These are phyloP conservation scores for Apiospora kogelbergensis DNA, from an alignment of 2,329 filamentous ascomycete genomes.

Conservation along the genomic window DNA sequence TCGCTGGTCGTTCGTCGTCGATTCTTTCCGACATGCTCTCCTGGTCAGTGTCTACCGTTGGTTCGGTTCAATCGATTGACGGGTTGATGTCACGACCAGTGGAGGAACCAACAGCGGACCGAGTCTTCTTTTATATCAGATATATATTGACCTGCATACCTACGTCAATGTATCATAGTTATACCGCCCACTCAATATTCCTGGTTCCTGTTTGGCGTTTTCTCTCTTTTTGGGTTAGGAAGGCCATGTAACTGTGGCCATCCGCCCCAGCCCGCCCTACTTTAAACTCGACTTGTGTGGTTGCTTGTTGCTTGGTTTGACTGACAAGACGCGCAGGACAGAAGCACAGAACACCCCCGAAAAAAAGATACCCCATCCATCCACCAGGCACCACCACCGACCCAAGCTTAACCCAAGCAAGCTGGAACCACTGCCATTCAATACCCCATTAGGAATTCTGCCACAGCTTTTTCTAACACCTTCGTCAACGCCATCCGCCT, in stretches of 20 bases:
- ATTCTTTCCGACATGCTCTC: not conserved
- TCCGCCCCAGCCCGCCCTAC: constrained; percentile 2
- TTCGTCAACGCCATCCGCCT: constrained; percentile 4
- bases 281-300: not conserved
- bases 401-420: constrained; percentile 11
- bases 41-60: not conserved
- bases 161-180: not conserved
- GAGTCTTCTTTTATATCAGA: not conserved
- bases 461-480: not conserved
- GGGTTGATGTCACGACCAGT: not conserved
- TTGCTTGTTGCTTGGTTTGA: not conserved
- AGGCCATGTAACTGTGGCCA: constrained; percentile 5
- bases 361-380: not conserved
- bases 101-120: not conserved
- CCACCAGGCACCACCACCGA: not conserved
- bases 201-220: not conserved
- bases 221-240: constrained; percentile 10
- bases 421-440: constrained; percentile 5
- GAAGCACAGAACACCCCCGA: constrained; percentile 9
- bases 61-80: not conserved
- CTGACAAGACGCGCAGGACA: constrained; percentile 4
- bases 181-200: not conserved
- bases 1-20: not conserved
- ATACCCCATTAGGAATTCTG: constrained; percentile 11
- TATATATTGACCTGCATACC: not conserved